phyloP scores from a whole-genome alignment of 495 filamentous ascomycete genomes.

The Daldinia grandis region DNA sequence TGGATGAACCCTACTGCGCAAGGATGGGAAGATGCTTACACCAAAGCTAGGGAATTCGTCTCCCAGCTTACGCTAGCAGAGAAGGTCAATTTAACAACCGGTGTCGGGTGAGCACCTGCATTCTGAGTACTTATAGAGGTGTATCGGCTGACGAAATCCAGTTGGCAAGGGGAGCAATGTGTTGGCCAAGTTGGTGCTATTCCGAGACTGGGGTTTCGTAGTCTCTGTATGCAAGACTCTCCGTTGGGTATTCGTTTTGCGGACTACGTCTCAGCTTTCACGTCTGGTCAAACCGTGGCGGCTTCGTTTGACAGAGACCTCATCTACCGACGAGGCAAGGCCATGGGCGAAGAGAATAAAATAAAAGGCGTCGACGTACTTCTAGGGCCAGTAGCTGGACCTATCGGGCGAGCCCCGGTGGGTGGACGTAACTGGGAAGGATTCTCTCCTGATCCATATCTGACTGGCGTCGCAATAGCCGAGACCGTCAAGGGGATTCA shows the following conservation, averaged over 20 bases:
- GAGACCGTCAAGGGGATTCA: slow-evolving; percentile 84
- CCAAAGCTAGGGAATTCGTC: slow-evolving; percentile 79
- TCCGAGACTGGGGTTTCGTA: slow-evolving; percentile 79
- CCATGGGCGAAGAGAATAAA: slow-evolving; percentile 81
- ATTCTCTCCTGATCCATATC: slow-evolving; percentile 76
- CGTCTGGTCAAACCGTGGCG: slow-evolving; percentile 81
- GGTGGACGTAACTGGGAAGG: slow-evolving; percentile 95
- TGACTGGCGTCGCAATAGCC: slow-evolving; percentile 76
- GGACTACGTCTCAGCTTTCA: slow-evolving; percentile 82
- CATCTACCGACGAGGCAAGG: slow-evolving; percentile 77
- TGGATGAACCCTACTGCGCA: slow-evolving; percentile 75
- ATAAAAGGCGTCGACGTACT: slow-evolving; percentile 87
- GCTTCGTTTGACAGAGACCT: slow-evolving; percentile 77
- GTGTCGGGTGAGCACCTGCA: slow-evolving; percentile 68
- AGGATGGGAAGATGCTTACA: slow-evolving; percentile 82
- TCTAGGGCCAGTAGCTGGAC: slow-evolving; percentile 89
- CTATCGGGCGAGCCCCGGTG: slow-evolving; percentile 75
- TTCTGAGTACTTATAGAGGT: background rate
- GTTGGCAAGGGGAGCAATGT: slow-evolving; percentile 79
- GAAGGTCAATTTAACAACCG: slow-evolving; percentile 93
- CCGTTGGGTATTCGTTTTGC: slow-evolving; percentile 82
- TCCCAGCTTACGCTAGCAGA: slow-evolving; percentile 83
- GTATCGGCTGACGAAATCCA: slow-evolving; percentile 48
- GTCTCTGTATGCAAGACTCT: slow-evolving; percentile 88
- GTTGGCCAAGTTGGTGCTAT: slow-evolving; percentile 79